phyloP scores from a whole-genome alignment of 495 filamentous ascomycete genomes.

The Aspergillus funiculosus region DNA sequence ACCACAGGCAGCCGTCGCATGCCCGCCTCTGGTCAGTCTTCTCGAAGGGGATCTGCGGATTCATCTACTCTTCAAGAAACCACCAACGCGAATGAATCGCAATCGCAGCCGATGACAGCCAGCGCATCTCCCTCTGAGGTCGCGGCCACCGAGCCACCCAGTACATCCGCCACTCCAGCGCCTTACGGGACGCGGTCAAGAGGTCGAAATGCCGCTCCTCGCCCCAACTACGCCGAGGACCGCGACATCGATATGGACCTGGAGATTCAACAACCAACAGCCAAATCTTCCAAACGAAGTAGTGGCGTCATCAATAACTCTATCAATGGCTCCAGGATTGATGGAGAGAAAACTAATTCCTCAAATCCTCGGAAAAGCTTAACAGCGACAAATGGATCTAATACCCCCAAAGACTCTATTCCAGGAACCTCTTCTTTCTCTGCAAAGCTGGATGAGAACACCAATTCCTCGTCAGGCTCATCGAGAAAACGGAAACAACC shows the following conservation, averaged over 20 bases:
- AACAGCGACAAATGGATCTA: conserved; percentile 32
- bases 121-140: conserved; percentile 43
- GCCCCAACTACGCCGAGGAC: conserved; percentile 96
- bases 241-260: conserved; percentile 85
- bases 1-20: conserved; percentile 21
- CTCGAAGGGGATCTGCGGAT: conserved; percentile 22
- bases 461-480: conserved; percentile 30
- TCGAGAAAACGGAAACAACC: conserved; percentile 79
- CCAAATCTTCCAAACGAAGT: conserved; percentile 46
- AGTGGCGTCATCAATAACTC: conserved; percentile 24
- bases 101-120: conserved; percentile 47
- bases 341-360: conserved; percentile 40
- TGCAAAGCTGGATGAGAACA: conserved; percentile 42
- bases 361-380: conserved; percentile 41
- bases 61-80: conserved; percentile 21
- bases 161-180: conserved; percentile 47
- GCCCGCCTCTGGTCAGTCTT: conserved; percentile 24
- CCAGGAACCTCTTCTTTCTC: conserved; percentile 61
- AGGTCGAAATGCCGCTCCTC: conserved; percentile 76
- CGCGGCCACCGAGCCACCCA: conserved; percentile 35
- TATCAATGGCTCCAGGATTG: conserved; percentile 33
- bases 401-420: conserved; percentile 48
- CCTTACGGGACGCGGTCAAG: conserved; percentile 95
- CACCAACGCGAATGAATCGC: conserved; percentile 31
- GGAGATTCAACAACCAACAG: conserved; percentile 39